A percentile compares a stretch with the other conserved stretches of the same genome.
phyloP scores from a whole-genome alignment of 1,139 yeast species.

The Zygotorulaspora mrakii region DNA sequence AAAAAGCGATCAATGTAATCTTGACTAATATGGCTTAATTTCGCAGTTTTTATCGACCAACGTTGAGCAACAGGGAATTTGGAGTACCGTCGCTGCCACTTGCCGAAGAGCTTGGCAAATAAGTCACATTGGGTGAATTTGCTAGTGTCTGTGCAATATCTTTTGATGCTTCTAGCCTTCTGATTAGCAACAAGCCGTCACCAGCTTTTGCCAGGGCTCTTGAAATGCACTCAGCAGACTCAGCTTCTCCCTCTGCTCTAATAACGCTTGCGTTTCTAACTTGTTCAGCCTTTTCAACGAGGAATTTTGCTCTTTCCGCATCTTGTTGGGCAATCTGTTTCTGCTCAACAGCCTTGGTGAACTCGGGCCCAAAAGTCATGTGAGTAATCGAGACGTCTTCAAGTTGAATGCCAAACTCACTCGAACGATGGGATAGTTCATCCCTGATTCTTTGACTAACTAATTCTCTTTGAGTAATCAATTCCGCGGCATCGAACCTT shows the following conservation, averaged over 20 bases:
- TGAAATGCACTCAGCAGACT: conserved; percentile 93
- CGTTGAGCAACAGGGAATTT: conserved; percentile 50
- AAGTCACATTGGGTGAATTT: conserved; percentile 80
- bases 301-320: conserved; percentile 92
- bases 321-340: conserved; percentile 99
- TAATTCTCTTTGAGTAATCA: conserved; percentile 94
- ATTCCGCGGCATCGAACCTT: conserved; percentile 96
- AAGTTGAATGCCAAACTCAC: conserved; percentile 81
- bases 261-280: conserved; percentile 93
- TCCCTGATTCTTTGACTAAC: conserved; percentile 87
- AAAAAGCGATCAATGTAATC: not conserved
- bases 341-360: conserved; percentile 97
- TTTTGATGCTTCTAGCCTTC: conserved; percentile 95
- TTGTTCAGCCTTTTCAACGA: conserved; percentile 96
- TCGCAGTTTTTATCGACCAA: conserved; percentile 51
- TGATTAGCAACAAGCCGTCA: conserved; percentile 88
- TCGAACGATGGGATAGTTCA: conserved; percentile 80
- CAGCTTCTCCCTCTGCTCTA: conserved; percentile 99
- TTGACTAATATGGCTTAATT: no score
- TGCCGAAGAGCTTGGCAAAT: conserved; percentile 70
- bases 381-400: conserved; percentile 98
- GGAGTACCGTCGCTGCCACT: conserved; percentile 42
- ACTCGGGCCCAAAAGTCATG: conserved; percentile 94
- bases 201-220: conserved; percentile 93
- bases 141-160: conserved; percentile 91